A percentile compares a stretch with the other conserved stretches of the same genome.
phyloP scores from a whole-genome alignment of 306 rosid species.

The Pueraria montana region DNA sequence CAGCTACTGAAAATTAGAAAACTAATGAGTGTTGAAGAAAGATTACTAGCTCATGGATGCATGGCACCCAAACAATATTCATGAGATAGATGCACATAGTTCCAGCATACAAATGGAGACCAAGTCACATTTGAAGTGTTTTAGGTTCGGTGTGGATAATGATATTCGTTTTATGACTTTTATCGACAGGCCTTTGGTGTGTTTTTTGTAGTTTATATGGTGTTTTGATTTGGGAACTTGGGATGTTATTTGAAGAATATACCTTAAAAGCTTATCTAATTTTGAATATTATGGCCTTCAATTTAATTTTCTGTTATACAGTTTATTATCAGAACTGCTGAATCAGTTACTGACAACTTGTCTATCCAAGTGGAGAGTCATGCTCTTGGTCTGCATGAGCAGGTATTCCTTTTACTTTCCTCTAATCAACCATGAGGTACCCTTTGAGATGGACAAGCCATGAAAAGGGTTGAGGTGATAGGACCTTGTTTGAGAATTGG shows the following conservation, averaged over 20 bases:
- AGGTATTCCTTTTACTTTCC: slow-evolving; percentile 55
- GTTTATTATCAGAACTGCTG: slow-evolving; percentile 58
- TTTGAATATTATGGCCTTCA: slow-evolving; percentile 23
- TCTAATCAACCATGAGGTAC: slow-evolving; percentile 10
- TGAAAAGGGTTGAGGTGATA: slow-evolving; percentile 31
- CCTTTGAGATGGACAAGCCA: neutral
- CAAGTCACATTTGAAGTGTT: neutral
- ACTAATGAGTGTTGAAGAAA: neutral
- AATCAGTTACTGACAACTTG: slow-evolving; percentile 51
- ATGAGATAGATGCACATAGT: neutral
- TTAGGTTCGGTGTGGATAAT: neutral
- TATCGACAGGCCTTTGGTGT: slow-evolving; percentile 10
- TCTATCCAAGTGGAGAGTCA: slow-evolving; percentile 66
- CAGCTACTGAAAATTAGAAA: slow-evolving; percentile 4
- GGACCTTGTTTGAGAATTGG: slow-evolving; percentile 18
- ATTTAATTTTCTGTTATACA: slow-evolving; percentile 49
- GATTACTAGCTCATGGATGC: neutral
- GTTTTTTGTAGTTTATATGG: neutral
- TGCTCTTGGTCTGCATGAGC: slow-evolving; percentile 59
- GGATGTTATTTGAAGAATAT: slow-evolving; percentile 1
- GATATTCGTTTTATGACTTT: neutral
- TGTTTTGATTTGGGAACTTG: neutral
- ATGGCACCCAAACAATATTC: neutral
- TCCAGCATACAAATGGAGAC: slow-evolving; percentile 12
- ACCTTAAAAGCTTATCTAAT: slow-evolving; percentile 5